phyloP scores from a whole-genome alignment of 169 alveolate species.

The Plasmodium sp. region DNA sequence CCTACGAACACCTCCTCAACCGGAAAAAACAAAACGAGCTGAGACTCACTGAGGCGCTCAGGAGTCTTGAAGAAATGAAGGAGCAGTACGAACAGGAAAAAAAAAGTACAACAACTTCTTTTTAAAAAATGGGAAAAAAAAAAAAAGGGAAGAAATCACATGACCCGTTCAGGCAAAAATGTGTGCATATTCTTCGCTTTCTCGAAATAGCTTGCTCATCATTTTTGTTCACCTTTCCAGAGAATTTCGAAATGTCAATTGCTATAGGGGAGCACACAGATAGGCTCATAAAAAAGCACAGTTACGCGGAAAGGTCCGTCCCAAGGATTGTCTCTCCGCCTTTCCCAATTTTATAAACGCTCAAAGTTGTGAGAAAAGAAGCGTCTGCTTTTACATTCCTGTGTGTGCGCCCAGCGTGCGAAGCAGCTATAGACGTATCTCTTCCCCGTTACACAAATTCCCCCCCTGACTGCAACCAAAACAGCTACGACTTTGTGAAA shows the following conservation, averaged over 20 bases:
- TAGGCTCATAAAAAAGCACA: slow-evolving; percentile 39
- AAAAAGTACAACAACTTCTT: slow-evolving; percentile 24
- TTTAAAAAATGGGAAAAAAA: slow-evolving; percentile 15
- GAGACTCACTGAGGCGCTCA: slow-evolving; percentile 22
- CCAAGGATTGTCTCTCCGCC: not conserved
- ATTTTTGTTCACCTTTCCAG: not conserved
- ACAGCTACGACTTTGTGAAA: slow-evolving; percentile 22
- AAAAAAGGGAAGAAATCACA: not conserved
- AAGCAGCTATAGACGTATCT: not conserved
- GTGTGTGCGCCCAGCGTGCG: not conserved
- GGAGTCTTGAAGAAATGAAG: slow-evolving; percentile 23
- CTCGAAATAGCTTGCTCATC: not conserved
- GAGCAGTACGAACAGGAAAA: slow-evolving; percentile 70
- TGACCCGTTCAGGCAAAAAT: not conserved
- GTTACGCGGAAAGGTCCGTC: slow-evolving; percentile 32
- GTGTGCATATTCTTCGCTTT: not conserved
- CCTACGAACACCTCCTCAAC: slow-evolving; percentile 49
- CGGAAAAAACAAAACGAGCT: slow-evolving; percentile 56
- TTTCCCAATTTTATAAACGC: not conserved
- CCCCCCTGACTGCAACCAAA: not conserved
- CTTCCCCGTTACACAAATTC: not conserved
- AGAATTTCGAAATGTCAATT: slow-evolving; percentile 34
- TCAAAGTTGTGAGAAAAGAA: not conserved
- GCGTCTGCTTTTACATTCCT: not conserved
- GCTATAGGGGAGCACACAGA: slow-evolving; percentile 56